Evolutionary conservation across 164 flowering plant species (phyloP).

Genomic region (Dillenia turbinata): DNA sequence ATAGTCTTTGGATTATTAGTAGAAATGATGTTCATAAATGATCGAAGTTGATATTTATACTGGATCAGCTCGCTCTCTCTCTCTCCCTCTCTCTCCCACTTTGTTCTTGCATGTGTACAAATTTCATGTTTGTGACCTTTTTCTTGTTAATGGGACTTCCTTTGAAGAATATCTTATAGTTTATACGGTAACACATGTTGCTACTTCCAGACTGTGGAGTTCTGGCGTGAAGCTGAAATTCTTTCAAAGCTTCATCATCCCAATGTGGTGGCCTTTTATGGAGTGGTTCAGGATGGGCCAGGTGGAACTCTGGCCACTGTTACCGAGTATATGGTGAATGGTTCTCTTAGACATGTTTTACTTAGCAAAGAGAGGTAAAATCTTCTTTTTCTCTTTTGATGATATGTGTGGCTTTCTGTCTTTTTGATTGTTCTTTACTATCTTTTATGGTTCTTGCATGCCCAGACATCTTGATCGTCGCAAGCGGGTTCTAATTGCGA

Average conservation of each 20-base stretch:
- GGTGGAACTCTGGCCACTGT: constrained; percentile 95
- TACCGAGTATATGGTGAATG: constrained; percentile 94
- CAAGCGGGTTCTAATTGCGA: constrained; percentile 81
- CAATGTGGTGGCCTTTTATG: constrained; percentile 94
- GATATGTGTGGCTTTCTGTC: background rate
- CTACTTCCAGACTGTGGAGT: constrained; percentile 59
- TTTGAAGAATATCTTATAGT: too few species aligned
- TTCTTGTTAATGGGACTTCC: too few species aligned
- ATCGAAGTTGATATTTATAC: too few species aligned
- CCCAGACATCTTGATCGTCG: constrained; percentile 82
- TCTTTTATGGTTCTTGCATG: constrained; percentile 3
- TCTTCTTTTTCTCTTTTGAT: background rate
- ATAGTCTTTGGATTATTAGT: too few species aligned
- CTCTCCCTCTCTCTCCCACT: too few species aligned
- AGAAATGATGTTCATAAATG: too few species aligned
- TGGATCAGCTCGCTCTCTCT: too few species aligned
- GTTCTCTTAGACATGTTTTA: constrained; percentile 92
- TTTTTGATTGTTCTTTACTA: background rate
- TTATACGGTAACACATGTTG: background rate
- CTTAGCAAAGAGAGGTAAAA: constrained; percentile 81
- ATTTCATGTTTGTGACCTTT: too few species aligned
- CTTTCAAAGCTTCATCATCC: constrained; percentile 98
- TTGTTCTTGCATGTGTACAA: too few species aligned
- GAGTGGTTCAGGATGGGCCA: constrained; percentile 96
- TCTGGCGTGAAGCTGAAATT: constrained; percentile 96